Evolutionary conservation across 2,329 filamentous ascomycete genomes (phyloP).

Genomic region (Zasmidium citrigriseum): DNA sequence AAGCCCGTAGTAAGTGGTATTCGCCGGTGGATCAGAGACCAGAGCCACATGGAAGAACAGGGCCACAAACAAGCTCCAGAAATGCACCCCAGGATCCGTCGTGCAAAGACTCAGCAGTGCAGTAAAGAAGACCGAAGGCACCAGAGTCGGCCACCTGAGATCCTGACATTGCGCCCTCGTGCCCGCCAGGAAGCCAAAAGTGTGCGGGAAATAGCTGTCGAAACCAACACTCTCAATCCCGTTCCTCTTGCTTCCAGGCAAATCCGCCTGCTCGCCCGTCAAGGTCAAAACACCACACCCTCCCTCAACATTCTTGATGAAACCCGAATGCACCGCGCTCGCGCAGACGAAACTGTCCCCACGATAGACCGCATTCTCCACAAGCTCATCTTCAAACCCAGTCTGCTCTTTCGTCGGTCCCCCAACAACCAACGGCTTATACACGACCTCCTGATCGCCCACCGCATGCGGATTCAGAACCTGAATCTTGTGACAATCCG

Average conservation of each 20-base stretch:
- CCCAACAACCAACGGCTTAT: constrained; percentile 57
- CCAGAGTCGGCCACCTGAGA: constrained; percentile 80
- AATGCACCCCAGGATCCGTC: constrained; percentile 76
- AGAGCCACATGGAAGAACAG: constrained; percentile 89
- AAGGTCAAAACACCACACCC: constrained; percentile 81
- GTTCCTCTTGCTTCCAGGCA: constrained; percentile 64
- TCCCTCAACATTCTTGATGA: constrained; percentile 69
- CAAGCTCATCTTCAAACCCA: constrained; percentile 38
- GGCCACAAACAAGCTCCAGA: constrained; percentile 77
- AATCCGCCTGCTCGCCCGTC: constrained; percentile 67
- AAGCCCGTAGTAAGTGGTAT: constrained; percentile 65
- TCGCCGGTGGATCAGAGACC: constrained; percentile 79
- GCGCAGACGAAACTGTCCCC: constrained; percentile 88
- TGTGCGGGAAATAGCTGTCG: constrained; percentile 84
- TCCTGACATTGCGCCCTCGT: constrained; percentile 70
- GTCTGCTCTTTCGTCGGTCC: constrained; percentile 45
- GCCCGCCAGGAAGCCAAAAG: constrained; percentile 72
- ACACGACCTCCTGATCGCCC: constrained; percentile 64
- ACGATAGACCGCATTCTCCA: constrained; percentile 67
- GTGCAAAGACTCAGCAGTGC: constrained; percentile 79
- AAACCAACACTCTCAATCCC: constrained; percentile 78
- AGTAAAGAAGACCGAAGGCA: constrained; percentile 78
- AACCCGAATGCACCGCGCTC: constrained; percentile 79
- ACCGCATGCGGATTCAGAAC: constrained; percentile 74
- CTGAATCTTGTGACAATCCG: constrained; percentile 66